These are phyloP conservation scores for Croton laevigatus DNA, from an alignment of 441 rosid genomes.

Conservation along the genomic window DNA sequence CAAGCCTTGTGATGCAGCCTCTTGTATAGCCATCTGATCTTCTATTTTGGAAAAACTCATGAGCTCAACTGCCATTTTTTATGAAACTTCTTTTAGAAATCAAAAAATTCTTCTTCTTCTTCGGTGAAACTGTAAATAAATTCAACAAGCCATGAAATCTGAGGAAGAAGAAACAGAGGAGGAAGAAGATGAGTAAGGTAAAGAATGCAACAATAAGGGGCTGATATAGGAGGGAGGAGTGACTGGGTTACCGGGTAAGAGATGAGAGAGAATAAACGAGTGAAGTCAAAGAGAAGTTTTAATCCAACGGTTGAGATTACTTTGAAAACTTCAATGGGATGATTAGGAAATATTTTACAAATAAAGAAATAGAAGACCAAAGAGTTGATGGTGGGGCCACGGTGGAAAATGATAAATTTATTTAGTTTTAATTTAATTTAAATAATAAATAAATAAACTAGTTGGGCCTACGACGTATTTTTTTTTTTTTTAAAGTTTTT, in stretches of 20 bases:
- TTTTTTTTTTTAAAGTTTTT: too few relatives aligned
- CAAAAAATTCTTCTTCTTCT: background rate
- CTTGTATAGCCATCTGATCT: slow-evolving; percentile 71
- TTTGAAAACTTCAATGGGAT: slow-evolving; percentile 48
- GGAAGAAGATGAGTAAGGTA: slow-evolving; percentile 19
- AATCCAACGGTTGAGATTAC: slow-evolving; percentile 50
- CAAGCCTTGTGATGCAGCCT: slow-evolving; percentile 81
- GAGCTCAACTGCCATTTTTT: slow-evolving; percentile 62
- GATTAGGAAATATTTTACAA: background rate
- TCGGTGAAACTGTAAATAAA: background rate
- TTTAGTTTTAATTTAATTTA: background rate
- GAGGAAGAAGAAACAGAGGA: background rate
- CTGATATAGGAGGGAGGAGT: slow-evolving; percentile 34
- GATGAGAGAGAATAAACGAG: background rate
- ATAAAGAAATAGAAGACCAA: slow-evolving; percentile 30
- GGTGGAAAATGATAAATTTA: background rate
- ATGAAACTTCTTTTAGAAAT: background rate
- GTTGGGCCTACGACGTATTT: too few relatives aligned
- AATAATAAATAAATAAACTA: too few relatives aligned
- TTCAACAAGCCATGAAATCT: slow-evolving; percentile 28
- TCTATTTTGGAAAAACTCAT: slow-evolving; percentile 61
- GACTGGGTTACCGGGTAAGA: slow-evolving; percentile 51
- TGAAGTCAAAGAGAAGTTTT: slow-evolving; percentile 41
- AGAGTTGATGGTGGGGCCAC: slow-evolving; percentile 24
- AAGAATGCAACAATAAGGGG: slow-evolving; percentile 5